Evolutionary conservation across 495 filamentous ascomycete genomes (phyloP), one percentile per base, ranked within the genome.

Genomic region (Neurospora tetrasperma): DNA sequence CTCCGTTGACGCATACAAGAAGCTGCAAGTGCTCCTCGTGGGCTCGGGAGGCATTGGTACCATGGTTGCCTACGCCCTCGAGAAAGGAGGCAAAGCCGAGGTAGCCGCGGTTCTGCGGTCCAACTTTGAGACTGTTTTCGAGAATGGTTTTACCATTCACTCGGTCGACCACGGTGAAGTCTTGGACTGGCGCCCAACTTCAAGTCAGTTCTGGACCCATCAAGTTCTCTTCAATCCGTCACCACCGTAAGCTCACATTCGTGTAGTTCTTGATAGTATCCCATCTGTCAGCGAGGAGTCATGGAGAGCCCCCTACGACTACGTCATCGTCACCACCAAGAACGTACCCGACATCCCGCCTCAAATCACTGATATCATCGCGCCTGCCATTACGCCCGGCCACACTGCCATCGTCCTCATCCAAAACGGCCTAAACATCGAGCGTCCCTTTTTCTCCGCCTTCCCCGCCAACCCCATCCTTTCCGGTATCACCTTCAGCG

Each of bases 341-440:
- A 85, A 86, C 69, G 74, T 84, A 38, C 80, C 85, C 16, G 83
- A 84, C 69, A 73, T 85, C 41, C 74, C 77, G 27, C 82, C 84
- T 0, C 70, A 75, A 1, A 74, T 82, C 1, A 71, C 78, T 44
- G 74, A 80, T 4, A 72, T 90, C 27, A 84, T 90, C 43, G 59
- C 42, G 0, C 83, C 87, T 2, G 86, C 85, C 20, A 79, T 90
- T 6, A 85, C 84, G 0, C 79, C 82, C 0, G 77, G 82, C 3
- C 77, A 85, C 42, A 86, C 89, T 2, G 79, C 80, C 5, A 86
- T 91, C 54, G 80, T 89, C 0, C 82, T 91, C 2, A 80, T 88
- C 41, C 89, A 91, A 76, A 91, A 91, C 74, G 89, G 89, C 2
- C 80, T 91, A 14, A 87, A 88, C 74, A 90, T 91, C 74, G 89